phyloP scores from a whole-genome alignment of 139 green algal genomes.

The Chlamydomonas sp. region DNA sequence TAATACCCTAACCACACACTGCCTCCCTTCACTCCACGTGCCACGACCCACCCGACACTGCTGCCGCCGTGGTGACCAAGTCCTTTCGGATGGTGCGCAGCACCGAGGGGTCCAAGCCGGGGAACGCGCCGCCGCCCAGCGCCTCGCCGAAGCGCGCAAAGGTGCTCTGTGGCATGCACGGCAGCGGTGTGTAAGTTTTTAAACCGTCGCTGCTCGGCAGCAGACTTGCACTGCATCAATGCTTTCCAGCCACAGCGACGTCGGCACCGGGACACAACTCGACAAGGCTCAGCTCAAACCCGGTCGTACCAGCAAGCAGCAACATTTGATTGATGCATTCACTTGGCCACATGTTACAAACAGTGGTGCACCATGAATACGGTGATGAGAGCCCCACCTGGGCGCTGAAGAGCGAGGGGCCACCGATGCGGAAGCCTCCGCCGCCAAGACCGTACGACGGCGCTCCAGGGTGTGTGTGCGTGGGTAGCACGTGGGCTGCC shows the following conservation, averaged over 20 bases:
- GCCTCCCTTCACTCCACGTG: too few species aligned
- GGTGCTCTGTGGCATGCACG: background rate
- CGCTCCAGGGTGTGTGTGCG: background rate
- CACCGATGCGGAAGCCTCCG: constrained; percentile 7
- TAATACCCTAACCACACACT: too few species aligned
- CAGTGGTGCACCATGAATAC: too few species aligned
- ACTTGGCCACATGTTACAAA: too few species aligned
- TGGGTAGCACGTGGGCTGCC: too few species aligned
- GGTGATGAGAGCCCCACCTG: background rate
- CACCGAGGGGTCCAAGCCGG: background rate
- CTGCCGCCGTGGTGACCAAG: constrained; percentile 34
- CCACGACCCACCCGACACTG: background rate
- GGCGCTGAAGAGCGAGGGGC: background rate
- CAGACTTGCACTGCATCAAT: too few species aligned
- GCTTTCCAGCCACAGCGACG: too few species aligned
- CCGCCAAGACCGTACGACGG: background rate
- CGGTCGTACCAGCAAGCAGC: too few species aligned
- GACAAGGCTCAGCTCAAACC: too few species aligned
- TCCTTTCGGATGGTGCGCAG: background rate
- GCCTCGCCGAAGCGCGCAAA: background rate
- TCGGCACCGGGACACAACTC: too few species aligned
- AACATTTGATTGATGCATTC: too few species aligned
- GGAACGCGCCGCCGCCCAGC: constrained; percentile 22
- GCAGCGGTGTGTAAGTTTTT: background rate
- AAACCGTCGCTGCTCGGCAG: background rate